Evolutionary conservation across 108 stramenopile species (phyloP), one percentile per base, ranked within the genome.

Genomic region (Schizochytrium sp.): DNA sequence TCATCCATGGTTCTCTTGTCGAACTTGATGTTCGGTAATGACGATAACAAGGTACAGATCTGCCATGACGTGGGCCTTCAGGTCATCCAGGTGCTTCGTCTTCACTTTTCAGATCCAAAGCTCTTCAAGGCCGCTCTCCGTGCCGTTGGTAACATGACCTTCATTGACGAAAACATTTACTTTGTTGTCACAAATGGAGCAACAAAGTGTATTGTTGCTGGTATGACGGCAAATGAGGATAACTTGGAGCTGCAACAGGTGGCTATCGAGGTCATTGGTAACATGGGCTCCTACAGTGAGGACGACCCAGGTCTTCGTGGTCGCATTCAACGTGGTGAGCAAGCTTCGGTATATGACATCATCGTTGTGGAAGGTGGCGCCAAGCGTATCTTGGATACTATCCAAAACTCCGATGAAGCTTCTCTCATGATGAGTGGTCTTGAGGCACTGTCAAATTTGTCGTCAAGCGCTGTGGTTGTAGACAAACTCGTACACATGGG

Each of bases 101-200:
- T 5, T 19, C 47, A 56, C 40, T 15, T 15, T 19, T 4, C 10
- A 3, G 89, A 89, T 38, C 4, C 17, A 28, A 46, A 61, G 53
- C 83, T 76, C 12, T 50, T 88, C 57, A 89, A 89, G 89, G 38
- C 53, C 57, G 87, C 89, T 46, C 58, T 89, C 57, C 73, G 89
- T 59, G 89, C 89, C 83, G 7, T 89, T n/a, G 89, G 89, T 17
- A 89, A 89, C 60, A 17, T 88, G 50, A 53, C 76, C 87, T 87
- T 49, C 2, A 4, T 17, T 17, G 89, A 89, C 46, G 87, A 89
- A 49, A 89, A 89, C 47, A 88, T 89, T n/a, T 59, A 13, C 10
- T 59, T 19, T 8, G 40, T 89, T 46, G 89, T 61, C 46, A 57
- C 53, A 50, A 87, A 89, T 46, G 56, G 57, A 47, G 89, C 88